Evolutionary conservation across 768 basidiomycete genomes (phyloP), one percentile per base, ranked within the genome.

Genomic region (Boletus barrowsii): DNA sequence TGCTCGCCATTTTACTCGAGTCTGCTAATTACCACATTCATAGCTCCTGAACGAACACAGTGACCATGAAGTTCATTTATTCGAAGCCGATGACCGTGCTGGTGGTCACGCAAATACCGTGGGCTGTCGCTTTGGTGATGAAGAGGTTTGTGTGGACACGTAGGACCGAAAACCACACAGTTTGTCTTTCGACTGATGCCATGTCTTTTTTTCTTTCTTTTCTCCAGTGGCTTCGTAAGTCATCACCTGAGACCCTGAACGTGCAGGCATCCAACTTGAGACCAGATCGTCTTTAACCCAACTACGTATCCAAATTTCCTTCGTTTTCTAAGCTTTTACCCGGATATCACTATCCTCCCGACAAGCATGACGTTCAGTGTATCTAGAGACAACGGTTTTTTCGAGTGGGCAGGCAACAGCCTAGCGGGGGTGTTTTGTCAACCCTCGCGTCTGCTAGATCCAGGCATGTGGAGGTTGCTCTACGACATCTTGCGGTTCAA

Each of bases 31-130:
- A 37, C 20, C 29, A 9, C 9, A 47, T 41, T 20, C 9, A 35
- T 50, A 86, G 85, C 75, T 86, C 17, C 73, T 91, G 55, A 90
- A 91, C 58, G 86, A 89, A 62, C 73, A 83, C 62, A 87, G 84
- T 46, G 80, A 84, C 48, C 85, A 89, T 62, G 82, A 86, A 66
- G 88, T 89, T 11, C 85, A 90, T 57, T 72, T 91, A 7, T 90
- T 81, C 62, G 87, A 93, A 65, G 76, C 84, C 4, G 86, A 84
- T 47, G 67, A 68, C 44, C 78, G 86, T 42, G 80, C 83, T 0
- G 88, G 89, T 13, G 89, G 88, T 8, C 89, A 91, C 63, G 87
- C 88, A 8, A 84, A 92, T 64, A 90, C 90, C 0, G 83, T 89
- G 10, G 66, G 65, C 40, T 88, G 82, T 66, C 64, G 64, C 17